Conservation (phyloP, 1,139 yeast genomes). For the Hemisphaericaspora lyxosophila region DNA sequence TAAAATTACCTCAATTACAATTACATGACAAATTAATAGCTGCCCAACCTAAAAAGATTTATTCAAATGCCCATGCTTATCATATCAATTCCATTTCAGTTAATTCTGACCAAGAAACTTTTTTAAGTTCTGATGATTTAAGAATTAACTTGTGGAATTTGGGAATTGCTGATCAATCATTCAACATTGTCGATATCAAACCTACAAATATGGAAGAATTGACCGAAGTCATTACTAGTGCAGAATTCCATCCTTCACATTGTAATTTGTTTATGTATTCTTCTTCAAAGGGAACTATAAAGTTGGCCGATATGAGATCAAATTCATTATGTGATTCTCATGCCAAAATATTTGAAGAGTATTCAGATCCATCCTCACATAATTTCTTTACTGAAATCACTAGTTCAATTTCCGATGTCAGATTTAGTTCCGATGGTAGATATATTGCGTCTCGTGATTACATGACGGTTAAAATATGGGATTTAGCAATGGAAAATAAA, state of each 20-base stretch:
- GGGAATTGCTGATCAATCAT: slow-evolving; percentile 91
- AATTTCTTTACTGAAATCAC: slow-evolving; percentile 98
- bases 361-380: slow-evolving; percentile 88
- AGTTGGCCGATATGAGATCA: slow-evolving; percentile 94
- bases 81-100: slow-evolving; percentile 95
- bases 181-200: slow-evolving; percentile 95
- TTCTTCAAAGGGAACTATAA: slow-evolving; percentile 94
- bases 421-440: slow-evolving; percentile 88
- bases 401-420: slow-evolving; percentile 89
- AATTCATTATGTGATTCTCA: slow-evolving; percentile 92
- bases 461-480: slow-evolving; percentile 98
- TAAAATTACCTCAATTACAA: slow-evolving; percentile 83
- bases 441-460: slow-evolving; percentile 95
- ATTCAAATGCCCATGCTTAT: slow-evolving; percentile 96
- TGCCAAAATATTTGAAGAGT: slow-evolving; percentile 88
- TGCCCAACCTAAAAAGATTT: slow-evolving; percentile 90
- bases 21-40: slow-evolving; percentile 93
- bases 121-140: slow-evolving; percentile 88
- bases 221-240: slow-evolving; percentile 97
- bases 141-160: slow-evolving; percentile 95
- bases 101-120: slow-evolving; percentile 95
- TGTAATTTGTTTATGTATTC: slow-evolving; percentile 96
- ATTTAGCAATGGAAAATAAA: slow-evolving; percentile 92
- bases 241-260: slow-evolving; percentile 91
- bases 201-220: slow-evolving; percentile 99